Evolutionary conservation across 1,284 basidiomycete genomes (phyloP).

Genomic region (Ustilago bromivora): DNA sequence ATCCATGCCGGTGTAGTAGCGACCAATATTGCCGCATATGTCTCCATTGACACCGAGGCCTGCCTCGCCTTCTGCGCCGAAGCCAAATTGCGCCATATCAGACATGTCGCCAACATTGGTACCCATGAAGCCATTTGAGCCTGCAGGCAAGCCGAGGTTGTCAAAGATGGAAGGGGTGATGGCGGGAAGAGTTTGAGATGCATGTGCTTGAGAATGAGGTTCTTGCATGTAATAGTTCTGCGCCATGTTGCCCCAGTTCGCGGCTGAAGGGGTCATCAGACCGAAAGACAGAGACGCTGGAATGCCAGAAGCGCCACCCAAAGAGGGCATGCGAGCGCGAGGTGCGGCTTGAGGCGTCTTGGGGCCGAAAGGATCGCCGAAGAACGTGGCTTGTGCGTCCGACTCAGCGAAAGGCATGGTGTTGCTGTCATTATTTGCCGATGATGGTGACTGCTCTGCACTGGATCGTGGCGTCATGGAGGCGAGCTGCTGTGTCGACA

Average conservation of each 20-base stretch:
- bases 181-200: slow-evolving; percentile 24
- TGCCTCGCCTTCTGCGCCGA: not conserved
- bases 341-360: slow-evolving; percentile 30
- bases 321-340: slow-evolving; percentile 26
- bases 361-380: slow-evolving; percentile 22
- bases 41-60: slow-evolving; percentile 11
- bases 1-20: slow-evolving; percentile 6
- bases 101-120: slow-evolving; percentile 11
- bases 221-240: slow-evolving; percentile 33
- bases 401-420: not conserved
- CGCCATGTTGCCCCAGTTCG: slow-evolving; percentile 15
- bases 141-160: slow-evolving; percentile 23
- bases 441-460: slow-evolving; percentile 33
- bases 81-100: slow-evolving; percentile 28
- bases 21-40: slow-evolving; percentile 21
- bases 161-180: slow-evolving; percentile 48
- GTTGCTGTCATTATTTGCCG: slow-evolving; percentile 7
- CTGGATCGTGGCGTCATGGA: slow-evolving; percentile 28
- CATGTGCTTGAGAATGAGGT: slow-evolving; percentile 28
- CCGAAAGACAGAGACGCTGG: slow-evolving; percentile 38
- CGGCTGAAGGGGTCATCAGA: slow-evolving; percentile 31
- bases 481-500: slow-evolving; percentile 50
- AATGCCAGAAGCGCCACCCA: slow-evolving; percentile 29
- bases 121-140: slow-evolving; percentile 19
- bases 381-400: not conserved